Evolutionary conservation across 352 stramenopile genomes (phyloP).

Genomic region (Phytophthora ohioensis): DNA sequence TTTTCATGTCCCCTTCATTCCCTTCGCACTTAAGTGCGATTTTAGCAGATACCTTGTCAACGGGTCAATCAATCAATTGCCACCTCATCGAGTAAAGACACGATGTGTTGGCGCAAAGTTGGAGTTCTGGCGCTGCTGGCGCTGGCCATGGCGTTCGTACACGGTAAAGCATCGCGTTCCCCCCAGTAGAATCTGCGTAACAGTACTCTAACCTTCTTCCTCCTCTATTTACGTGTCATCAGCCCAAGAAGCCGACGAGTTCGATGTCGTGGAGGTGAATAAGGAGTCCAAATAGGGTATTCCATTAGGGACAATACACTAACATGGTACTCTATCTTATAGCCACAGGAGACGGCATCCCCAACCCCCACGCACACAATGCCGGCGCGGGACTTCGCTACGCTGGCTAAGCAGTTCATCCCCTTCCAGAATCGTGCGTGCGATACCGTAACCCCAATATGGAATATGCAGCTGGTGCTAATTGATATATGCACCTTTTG

Average conservation of each 20-base stretch:
- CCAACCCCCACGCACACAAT: conserved; percentile 14
- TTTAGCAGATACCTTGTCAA: conserved; percentile 16
- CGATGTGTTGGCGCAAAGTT: conserved; percentile 43
- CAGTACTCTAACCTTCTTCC: background rate
- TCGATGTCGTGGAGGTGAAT: conserved; percentile 47
- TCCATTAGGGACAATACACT: background rate
- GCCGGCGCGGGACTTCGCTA: conserved; percentile 29
- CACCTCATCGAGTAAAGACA: conserved; percentile 1
- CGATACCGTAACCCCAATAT: background rate
- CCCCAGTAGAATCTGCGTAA: background rate
- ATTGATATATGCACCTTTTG: conserved; percentile 6
- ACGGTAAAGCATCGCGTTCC: conserved; percentile 17
- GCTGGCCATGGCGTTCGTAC: conserved; percentile 37
- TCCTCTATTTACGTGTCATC: background rate
- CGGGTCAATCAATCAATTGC: background rate
- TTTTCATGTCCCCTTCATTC: too few relatives aligned
- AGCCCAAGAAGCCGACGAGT: conserved; percentile 61
- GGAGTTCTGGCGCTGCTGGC: conserved; percentile 40
- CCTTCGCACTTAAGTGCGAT: conserved; percentile 7
- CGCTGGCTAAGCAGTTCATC: conserved; percentile 43
- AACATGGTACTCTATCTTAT: background rate
- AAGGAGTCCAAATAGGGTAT: background rate
- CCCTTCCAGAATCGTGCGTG: conserved; percentile 48
- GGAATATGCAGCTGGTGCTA: background rate
- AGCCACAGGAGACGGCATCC: conserved; percentile 22